Conservation (phyloP, 352 stramenopile genomes). For the Phytophthora cactorum region DNA sequence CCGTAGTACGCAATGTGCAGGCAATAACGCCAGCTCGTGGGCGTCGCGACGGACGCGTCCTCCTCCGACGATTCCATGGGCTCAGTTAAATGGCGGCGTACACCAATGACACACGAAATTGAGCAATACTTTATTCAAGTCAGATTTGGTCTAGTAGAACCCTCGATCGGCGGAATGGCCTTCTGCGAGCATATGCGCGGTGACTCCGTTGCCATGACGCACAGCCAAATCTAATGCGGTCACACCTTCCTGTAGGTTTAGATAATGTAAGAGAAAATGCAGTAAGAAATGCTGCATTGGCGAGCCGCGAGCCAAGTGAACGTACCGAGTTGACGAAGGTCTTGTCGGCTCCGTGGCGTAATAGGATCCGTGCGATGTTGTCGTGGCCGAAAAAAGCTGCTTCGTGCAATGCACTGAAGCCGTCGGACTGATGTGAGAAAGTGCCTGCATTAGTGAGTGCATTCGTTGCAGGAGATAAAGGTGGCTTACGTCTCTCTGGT, state of each 20-base stretch:
- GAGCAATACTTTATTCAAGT: constrained; percentile 36
- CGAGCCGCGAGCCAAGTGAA: background rate
- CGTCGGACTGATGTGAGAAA: constrained; percentile 49
- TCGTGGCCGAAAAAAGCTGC: constrained; percentile 67
- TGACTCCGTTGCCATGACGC: constrained; percentile 64
- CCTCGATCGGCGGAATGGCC: constrained; percentile 56
- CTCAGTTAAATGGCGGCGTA: background rate
- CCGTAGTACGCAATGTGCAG: constrained; percentile 84
- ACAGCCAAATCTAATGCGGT: constrained; percentile 72
- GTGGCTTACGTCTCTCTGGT: constrained; percentile 60
- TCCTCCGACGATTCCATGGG: constrained; percentile 10
- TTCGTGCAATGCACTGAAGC: constrained; percentile 74
- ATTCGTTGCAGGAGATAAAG: background rate
- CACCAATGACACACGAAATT: constrained; percentile 24
- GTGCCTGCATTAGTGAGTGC: background rate
- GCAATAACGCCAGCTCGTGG: constrained; percentile 55
- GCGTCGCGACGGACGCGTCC: constrained; percentile 5
- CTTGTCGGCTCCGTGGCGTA: constrained; percentile 65
- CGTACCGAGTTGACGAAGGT: constrained; percentile 56
- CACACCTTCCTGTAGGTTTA: constrained; percentile 53
- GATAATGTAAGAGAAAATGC: background rate
- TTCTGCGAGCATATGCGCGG: constrained; percentile 66
- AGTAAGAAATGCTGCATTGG: constrained; percentile 5
- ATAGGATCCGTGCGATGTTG: constrained; percentile 63
- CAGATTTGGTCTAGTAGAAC: constrained; percentile 56